phyloP scores from a whole-genome alignment of 495 filamentous ascomycete species.

The Penicillium canariense region DNA sequence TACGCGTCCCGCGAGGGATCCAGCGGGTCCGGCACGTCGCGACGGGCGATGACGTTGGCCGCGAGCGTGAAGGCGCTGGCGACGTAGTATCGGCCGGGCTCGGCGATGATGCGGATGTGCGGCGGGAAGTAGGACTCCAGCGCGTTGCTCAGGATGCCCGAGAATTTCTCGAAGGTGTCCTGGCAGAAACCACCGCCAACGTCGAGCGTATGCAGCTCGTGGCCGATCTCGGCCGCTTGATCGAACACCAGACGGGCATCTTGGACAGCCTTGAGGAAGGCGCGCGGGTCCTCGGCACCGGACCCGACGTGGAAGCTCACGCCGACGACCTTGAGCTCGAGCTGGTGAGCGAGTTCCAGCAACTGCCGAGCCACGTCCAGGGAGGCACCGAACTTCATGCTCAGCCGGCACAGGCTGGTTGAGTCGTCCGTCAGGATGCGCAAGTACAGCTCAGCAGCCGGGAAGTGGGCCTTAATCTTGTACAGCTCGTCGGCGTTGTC shows the following conservation, averaged over 20 bases:
- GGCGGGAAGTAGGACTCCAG: slow-evolving; percentile 86
- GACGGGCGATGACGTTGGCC: slow-evolving; percentile 92
- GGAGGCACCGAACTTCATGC: slow-evolving; percentile 94
- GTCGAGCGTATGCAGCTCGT: slow-evolving; percentile 80
- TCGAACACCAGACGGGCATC: slow-evolving; percentile 90
- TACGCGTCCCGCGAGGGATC: slow-evolving; percentile 62
- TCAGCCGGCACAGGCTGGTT: slow-evolving; percentile 86
- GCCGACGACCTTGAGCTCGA: slow-evolving; percentile 94
- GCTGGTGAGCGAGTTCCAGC: slow-evolving; percentile 73
- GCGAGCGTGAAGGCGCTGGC: slow-evolving; percentile 90
- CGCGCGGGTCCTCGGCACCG: slow-evolving; percentile 83
- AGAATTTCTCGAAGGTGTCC: slow-evolving; percentile 89
- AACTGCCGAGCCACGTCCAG: slow-evolving; percentile 76
- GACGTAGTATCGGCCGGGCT: slow-evolving; percentile 95
- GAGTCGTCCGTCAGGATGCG: slow-evolving; percentile 97
- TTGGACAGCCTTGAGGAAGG: slow-evolving; percentile 84
- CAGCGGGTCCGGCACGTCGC: slow-evolving; percentile 67
- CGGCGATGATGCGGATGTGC: slow-evolving; percentile 84
- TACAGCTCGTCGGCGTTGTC: slow-evolving; percentile 97
- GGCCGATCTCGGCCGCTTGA: slow-evolving; percentile 75
- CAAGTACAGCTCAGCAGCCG: slow-evolving; percentile 84
- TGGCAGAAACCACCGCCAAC: slow-evolving; percentile 90
- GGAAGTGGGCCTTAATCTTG: slow-evolving; percentile 91
- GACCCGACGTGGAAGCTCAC: slow-evolving; percentile 98
- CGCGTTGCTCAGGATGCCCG: slow-evolving; percentile 71